Evolutionary conservation across 192 early-diverging fungal species (phyloP).

Genomic region (Nowakowskiella sp.): DNA sequence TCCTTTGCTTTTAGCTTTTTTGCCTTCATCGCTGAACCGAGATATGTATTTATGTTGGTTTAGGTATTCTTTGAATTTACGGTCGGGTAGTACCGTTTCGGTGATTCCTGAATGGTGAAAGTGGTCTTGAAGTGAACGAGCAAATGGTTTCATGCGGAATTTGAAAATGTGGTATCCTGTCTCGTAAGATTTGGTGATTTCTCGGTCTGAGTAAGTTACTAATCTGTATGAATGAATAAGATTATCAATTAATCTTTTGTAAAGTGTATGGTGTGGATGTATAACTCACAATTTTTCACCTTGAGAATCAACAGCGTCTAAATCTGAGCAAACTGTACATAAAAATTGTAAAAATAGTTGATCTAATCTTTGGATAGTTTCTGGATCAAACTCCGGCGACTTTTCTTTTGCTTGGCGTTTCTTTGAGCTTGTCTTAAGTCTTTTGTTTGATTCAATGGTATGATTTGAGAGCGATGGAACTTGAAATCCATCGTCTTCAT

Average conservation of each 20-base stretch:
- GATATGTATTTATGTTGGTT: conserved; percentile 69
- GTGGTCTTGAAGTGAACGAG: conserved; percentile 66
- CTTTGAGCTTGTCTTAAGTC: too few relatives aligned
- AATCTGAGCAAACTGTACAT: conserved; percentile 7
- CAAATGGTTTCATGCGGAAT: conserved; percentile 76
- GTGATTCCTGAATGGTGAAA: conserved; percentile 50
- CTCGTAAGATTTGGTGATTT: conserved; percentile 12
- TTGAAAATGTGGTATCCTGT: conserved; percentile 71
- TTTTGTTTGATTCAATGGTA: too few relatives aligned
- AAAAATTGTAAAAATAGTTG: conserved; percentile 14
- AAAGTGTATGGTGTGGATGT: neutral
- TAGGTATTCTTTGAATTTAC: conserved; percentile 64
- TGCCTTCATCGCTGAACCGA: conserved; percentile 74
- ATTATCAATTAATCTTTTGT: neutral
- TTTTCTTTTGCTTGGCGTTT: too few relatives aligned
- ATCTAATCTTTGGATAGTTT: conserved; percentile 6
- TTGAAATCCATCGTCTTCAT: too few relatives aligned
- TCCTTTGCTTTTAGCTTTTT: conserved; percentile 71
- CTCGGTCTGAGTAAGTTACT: conserved; percentile 1
- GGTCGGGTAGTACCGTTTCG: conserved; percentile 53
- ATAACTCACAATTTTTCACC: conserved; percentile 12
- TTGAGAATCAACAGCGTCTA: neutral
- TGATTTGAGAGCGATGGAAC: too few relatives aligned
- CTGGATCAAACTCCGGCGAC: too few relatives aligned
- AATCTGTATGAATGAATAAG: conserved; percentile 7